phyloP scores from a whole-genome alignment of 768 basidiomycete species.

The Lactarius psammicola region DNA sequence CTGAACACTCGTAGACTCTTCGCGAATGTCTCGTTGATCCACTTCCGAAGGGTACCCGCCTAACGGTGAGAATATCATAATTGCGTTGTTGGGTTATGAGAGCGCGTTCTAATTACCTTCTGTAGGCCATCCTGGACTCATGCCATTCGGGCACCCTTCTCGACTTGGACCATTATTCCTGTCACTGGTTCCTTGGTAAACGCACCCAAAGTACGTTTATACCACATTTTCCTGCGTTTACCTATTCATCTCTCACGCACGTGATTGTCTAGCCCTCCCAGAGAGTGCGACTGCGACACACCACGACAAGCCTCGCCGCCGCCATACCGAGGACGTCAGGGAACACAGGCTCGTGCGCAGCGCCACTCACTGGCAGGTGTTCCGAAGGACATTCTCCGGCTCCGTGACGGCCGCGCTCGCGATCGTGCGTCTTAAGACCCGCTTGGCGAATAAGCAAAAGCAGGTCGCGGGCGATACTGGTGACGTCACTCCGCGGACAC shows the following conservation, averaged over 20 bases:
- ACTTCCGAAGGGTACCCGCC: slow-evolving; percentile 23
- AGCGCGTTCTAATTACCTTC: not conserved
- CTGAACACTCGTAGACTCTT: slow-evolving; percentile 20
- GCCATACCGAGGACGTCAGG: slow-evolving; percentile 4
- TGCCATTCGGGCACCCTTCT: slow-evolving; percentile 31
- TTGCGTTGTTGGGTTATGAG: not conserved
- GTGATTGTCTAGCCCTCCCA: not conserved
- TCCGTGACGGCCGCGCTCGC: not conserved
- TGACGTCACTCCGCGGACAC: not conserved
- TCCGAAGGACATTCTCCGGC: not conserved
- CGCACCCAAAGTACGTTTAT: slow-evolving; percentile 2
- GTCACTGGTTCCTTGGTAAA: slow-evolving; percentile 10
- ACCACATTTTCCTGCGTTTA: not conserved
- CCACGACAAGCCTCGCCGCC: not conserved
- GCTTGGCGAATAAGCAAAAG: not conserved
- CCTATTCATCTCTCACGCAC: not conserved
- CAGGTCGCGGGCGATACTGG: not conserved
- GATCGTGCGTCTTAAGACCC: slow-evolving; percentile 9
- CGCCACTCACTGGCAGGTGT: not conserved
- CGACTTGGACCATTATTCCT: slow-evolving; percentile 28
- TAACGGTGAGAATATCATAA: slow-evolving; percentile 20
- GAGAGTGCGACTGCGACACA: not conserved
- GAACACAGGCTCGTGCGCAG: not conserved
- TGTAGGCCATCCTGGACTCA: slow-evolving; percentile 29
- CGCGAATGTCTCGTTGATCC: slow-evolving; percentile 24